A percentile compares a stretch with the other conserved stretches of the same genome.
Conservation (phyloP, 306 rosid genomes). For the Arachis stenosperma region DNA sequence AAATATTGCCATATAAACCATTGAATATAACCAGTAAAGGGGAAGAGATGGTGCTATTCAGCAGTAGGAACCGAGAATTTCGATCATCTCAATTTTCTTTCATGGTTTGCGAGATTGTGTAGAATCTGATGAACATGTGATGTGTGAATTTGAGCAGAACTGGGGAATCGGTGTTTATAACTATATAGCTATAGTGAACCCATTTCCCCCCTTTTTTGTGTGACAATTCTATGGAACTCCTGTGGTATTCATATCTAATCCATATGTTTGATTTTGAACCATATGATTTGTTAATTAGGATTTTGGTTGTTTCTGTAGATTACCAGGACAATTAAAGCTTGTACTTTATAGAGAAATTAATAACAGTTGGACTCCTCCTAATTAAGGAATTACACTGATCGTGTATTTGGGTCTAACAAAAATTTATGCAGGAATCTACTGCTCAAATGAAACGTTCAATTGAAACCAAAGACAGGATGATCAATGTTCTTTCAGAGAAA, state of each 20-base stretch:
- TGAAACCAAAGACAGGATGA: constrained; percentile 62
- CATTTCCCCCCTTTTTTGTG: too few relatives aligned
- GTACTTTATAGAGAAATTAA: constrained; percentile 5
- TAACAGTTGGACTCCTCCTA: not conserved
- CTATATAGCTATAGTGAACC: not conserved
- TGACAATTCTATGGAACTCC: not conserved
- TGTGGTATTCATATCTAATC: not conserved
- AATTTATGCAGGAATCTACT: constrained; percentile 63
- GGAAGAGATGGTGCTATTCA: not conserved
- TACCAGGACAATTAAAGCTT: not conserved
- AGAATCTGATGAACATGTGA: constrained; percentile 1
- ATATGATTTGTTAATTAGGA: constrained; percentile 8
- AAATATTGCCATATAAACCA: not conserved
- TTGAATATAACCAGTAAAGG: not conserved
- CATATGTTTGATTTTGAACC: constrained; percentile 15
- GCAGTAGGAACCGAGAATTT: not conserved
- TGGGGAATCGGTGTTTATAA: constrained; percentile 12
- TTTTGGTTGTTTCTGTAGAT: constrained; percentile 16
- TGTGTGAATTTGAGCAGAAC: constrained; percentile 18
- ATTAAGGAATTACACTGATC: constrained; percentile 22
- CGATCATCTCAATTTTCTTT: not conserved
- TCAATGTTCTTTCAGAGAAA: constrained; percentile 68
- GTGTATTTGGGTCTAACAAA: constrained; percentile 15
- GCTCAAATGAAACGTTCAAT: constrained; percentile 61
- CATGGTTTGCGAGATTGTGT: not conserved